These are phyloP conservation scores for Hanseniaspora pseudoguilliermondii DNA, from an alignment of 805 yeast genomes.

Conservation along the genomic window DNA sequence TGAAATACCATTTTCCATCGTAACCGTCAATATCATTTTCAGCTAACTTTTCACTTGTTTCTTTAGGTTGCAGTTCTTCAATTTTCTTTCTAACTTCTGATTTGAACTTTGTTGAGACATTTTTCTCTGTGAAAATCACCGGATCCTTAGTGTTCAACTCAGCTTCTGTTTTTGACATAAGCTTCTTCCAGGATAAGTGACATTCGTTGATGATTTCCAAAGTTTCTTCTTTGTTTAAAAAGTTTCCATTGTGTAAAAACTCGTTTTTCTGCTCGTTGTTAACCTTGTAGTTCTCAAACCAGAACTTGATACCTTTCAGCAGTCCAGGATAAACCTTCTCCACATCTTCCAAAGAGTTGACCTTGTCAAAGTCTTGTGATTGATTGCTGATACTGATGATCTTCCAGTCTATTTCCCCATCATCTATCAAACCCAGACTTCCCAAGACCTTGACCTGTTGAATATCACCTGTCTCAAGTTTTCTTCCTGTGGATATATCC, in stretches of 20 bases:
- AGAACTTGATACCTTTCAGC: constrained; percentile 50
- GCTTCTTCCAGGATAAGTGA: constrained; percentile 51
- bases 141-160: constrained; percentile 7
- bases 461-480: constrained; percentile 42
- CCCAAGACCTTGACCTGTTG: constrained; percentile 60
- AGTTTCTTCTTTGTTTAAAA: constrained; percentile 46
- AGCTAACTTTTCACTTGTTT: background rate
- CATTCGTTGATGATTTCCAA: constrained; percentile 50
- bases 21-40: constrained; percentile 1
- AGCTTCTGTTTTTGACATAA: constrained; percentile 27
- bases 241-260: constrained; percentile 64
- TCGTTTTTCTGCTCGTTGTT: constrained; percentile 65
- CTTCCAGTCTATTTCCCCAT: constrained; percentile 97
- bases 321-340: constrained; percentile 57
- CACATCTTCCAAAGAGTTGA: constrained; percentile 58
- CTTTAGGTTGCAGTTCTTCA: background rate
- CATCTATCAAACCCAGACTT: constrained; percentile 68
- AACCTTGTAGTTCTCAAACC: constrained; percentile 76
- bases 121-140: background rate
- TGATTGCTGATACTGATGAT: constrained; percentile 54
- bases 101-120: background rate
- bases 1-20: constrained; percentile 11
- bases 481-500: constrained; percentile 54
- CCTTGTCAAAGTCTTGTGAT: constrained; percentile 50
- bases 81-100: background rate